Evolutionary conservation across 2,329 filamentous ascomycete species (phyloP).

Genomic region (Neofusicoccum cordaticola): DNA sequence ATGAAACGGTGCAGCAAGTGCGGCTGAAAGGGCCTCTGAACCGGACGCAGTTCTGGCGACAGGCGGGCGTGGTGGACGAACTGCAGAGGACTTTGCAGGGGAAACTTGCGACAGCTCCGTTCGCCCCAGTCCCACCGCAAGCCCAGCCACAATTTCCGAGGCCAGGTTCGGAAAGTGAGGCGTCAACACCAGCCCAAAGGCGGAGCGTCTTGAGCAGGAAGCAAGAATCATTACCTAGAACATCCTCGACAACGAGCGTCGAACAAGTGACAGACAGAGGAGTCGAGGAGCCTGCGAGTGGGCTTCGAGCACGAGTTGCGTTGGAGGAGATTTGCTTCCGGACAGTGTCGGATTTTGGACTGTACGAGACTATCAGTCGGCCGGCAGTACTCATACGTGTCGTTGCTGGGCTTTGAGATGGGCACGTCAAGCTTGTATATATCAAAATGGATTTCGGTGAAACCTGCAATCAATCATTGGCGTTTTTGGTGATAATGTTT

Average conservation of each 20-base stretch:
- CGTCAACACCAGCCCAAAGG: slow-evolving; percentile 18
- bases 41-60: slow-evolving; percentile 43
- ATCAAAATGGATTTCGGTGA: neutral
- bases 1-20: slow-evolving; percentile 40
- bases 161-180: neutral
- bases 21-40: slow-evolving; percentile 41
- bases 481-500: neutral
- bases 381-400: neutral
- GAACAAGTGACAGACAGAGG: slow-evolving; percentile 23
- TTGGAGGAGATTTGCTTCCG: slow-evolving; percentile 34
- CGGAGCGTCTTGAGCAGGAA: slow-evolving; percentile 26
- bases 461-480: neutral
- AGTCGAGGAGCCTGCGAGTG: slow-evolving; percentile 21
- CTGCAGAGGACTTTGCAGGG: slow-evolving; percentile 35
- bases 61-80: slow-evolving; percentile 40
- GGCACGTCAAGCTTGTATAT: neutral
- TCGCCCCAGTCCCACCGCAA: neutral
- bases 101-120: slow-evolving; percentile 22
- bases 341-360: slow-evolving; percentile 34
- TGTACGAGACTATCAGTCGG: slow-evolving; percentile 32
- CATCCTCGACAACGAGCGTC: slow-evolving; percentile 21
- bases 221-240: slow-evolving; percentile 16
- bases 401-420: neutral
- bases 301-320: slow-evolving; percentile 23
- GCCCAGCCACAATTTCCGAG: slow-evolving; percentile 10